Evolutionary conservation across 495 filamentous ascomycete species (phyloP).

Genomic region (Penicillium fimorum): DNA sequence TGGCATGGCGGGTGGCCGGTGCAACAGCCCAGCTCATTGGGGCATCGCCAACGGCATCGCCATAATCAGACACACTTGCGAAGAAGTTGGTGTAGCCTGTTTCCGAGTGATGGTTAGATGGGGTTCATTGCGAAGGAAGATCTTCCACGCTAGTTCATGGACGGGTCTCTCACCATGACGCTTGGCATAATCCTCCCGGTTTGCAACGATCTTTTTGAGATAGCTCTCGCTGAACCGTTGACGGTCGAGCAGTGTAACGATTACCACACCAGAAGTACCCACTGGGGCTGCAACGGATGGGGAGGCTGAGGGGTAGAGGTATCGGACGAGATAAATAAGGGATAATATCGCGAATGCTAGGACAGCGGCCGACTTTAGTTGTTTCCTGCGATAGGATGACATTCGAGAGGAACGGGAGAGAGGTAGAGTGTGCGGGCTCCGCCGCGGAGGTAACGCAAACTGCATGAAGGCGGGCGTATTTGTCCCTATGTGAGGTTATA

Average conservation of each 20-base stretch:
- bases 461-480: constrained; percentile 61
- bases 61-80: constrained; percentile 70
- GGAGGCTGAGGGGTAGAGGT: constrained; percentile 43
- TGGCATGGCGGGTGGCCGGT: constrained; percentile 85
- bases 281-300: constrained; percentile 45
- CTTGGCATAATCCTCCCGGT: constrained; percentile 80
- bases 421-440: constrained; percentile 66
- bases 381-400: constrained; percentile 61
- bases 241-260: constrained; percentile 81
- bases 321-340: constrained; percentile 62
- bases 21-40: constrained; percentile 76
- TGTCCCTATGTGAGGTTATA: constrained; percentile 23
- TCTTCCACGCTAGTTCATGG: neutral
- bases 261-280: constrained; percentile 77
- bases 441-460: constrained; percentile 84
- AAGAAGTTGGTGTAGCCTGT: constrained; percentile 88
- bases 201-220: constrained; percentile 69
- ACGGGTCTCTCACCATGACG: constrained; percentile 70
- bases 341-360: constrained; percentile 54
- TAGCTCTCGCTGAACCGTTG: constrained; percentile 59
- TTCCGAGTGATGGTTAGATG: neutral
- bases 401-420: constrained; percentile 60
- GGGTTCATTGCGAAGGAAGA: neutral
- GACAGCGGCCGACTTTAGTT: constrained; percentile 62
- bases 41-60: constrained; percentile 53